A percentile compares a stretch with the other conserved stretches of the same genome.
Evolutionary conservation across 805 yeast genomes (phyloP).

Genomic region (Yarrowia sp.): DNA sequence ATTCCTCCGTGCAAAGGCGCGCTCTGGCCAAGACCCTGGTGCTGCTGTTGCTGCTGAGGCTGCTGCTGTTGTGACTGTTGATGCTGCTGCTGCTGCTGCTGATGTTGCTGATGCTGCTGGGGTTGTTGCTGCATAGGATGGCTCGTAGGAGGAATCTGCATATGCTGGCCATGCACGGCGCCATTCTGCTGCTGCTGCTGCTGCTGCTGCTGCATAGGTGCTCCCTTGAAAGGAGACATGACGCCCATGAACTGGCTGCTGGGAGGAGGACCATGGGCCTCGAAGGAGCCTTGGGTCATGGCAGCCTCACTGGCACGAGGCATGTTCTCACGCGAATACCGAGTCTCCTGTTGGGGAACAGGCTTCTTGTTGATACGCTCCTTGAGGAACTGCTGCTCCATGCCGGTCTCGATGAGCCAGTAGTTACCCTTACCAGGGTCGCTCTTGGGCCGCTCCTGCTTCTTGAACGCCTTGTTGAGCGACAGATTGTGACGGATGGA

Average conservation of each 20-base stretch:
- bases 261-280: constrained; percentile 4
- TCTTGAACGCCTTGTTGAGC: constrained; percentile 86
- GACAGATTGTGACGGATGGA: constrained; percentile 93
- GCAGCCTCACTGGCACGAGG: background rate
- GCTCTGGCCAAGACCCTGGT: background rate
- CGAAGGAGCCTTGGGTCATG: background rate
- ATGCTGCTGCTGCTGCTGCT: background rate
- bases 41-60: background rate
- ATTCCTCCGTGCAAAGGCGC: background rate
- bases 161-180: background rate
- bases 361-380: constrained; percentile 25
- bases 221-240: constrained; percentile 18
- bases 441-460: constrained; percentile 78
- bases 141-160: background rate
- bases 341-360: constrained; percentile 9
- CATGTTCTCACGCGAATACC: constrained; percentile 8
- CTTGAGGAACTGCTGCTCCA: constrained; percentile 72
- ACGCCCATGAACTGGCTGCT: constrained; percentile 18
- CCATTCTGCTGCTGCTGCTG: background rate
- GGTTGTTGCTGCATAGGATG: background rate
- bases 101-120: background rate
- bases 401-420: constrained; percentile 87
- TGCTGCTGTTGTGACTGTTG: background rate
- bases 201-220: background rate
- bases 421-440: constrained; percentile 69